These are phyloP conservation scores for Acacia pycnantha DNA, from an alignment of 331 rosid genomes.

Conservation along the genomic window DNA sequence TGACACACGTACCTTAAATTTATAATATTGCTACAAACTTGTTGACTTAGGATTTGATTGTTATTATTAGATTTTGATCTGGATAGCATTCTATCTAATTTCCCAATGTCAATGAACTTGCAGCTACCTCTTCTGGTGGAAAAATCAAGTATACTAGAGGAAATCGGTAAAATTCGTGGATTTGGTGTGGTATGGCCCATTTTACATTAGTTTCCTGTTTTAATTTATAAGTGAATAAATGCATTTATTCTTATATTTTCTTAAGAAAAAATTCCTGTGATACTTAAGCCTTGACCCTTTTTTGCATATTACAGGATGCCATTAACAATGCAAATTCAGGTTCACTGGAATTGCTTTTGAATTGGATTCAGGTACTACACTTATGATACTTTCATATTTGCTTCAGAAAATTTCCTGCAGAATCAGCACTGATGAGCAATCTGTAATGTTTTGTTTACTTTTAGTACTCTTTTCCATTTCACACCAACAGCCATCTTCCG, in stretches of 20 bases:
- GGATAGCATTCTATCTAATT: constrained; percentile 3
- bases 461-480: background rate
- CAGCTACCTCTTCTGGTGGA: constrained; percentile 92
- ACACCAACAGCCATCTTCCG: too few species aligned
- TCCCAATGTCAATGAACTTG: constrained; percentile 33
- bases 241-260: background rate
- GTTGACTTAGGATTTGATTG: constrained; percentile 17
- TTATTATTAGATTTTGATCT: background rate
- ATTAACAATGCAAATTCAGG: constrained; percentile 39
- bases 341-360: constrained; percentile 73
- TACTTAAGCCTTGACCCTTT: constrained; percentile 21
- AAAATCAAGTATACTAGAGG: constrained; percentile 62
- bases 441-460: background rate
- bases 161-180: constrained; percentile 74
- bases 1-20: constrained; percentile 1
- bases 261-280: constrained; percentile 1
- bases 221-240: background rate
- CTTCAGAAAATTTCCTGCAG: background rate
- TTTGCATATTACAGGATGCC: constrained; percentile 47
- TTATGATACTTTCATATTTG: constrained; percentile 1
- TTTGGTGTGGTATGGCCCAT: constrained; percentile 47
- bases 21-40: constrained; percentile 5
- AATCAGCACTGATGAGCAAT: background rate
- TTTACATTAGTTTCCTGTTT: constrained; percentile 18
- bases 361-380: constrained; percentile 80